A percentile compares a stretch with the other conserved stretches of the same genome.
Conservation (phyloP, 2,329 filamentous ascomycete genomes). For the Phaeosphaeriaceae sp. region DNA sequence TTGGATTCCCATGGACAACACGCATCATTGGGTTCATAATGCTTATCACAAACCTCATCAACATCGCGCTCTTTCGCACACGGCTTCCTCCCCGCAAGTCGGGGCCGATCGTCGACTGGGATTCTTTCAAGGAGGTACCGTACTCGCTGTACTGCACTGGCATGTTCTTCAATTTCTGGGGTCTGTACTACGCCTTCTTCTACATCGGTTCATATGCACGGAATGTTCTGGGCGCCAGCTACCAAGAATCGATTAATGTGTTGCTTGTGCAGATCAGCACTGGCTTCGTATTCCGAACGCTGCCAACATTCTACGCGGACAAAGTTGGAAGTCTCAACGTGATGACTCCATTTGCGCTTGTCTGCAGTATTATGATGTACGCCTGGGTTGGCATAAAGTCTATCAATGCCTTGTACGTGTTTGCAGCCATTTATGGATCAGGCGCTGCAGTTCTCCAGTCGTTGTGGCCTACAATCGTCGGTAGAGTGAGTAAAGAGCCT, state of each 20-base stretch:
- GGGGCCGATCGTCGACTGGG: conserved; percentile 51
- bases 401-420: conserved; percentile 33
- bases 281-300: conserved; percentile 59
- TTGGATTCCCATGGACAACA: conserved; percentile 67
- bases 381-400: conserved; percentile 40
- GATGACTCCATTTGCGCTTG: conserved; percentile 56
- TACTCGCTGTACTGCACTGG: conserved; percentile 47
- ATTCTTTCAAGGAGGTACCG: conserved; percentile 49
- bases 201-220: conserved; percentile 52
- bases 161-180: conserved; percentile 48
- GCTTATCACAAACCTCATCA: conserved; percentile 48
- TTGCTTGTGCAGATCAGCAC: conserved; percentile 59
- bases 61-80: conserved; percentile 45
- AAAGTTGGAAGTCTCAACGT: conserved; percentile 54
- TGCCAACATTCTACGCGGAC: conserved; percentile 51
- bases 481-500: conserved; percentile 38
- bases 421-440: conserved; percentile 41
- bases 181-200: conserved; percentile 54
- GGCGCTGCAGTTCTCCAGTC: conserved; percentile 38
- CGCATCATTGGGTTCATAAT: conserved; percentile 67
- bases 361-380: conserved; percentile 54
- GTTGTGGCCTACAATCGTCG: conserved; percentile 36
- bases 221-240: conserved; percentile 55
- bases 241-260: conserved; percentile 59
- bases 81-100: conserved; percentile 50